Evolutionary conservation across 257 asterid genomes (phyloP), one percentile per base, ranked within the genome.

Genomic region (Fraxinus cuspidata): DNA sequence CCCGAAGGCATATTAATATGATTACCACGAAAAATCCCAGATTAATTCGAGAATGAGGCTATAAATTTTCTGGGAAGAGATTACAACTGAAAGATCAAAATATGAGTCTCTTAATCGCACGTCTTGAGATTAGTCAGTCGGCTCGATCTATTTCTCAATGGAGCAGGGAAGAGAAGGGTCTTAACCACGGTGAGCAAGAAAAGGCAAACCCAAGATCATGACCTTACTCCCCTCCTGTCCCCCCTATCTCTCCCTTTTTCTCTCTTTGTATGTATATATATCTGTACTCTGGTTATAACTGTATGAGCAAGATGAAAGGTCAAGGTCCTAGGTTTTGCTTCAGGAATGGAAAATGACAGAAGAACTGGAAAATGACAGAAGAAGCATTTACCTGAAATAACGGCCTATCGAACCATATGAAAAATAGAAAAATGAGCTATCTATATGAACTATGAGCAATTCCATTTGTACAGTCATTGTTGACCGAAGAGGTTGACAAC

Each of bases 141-240:
- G 53, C 12, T 44, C 0, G 34, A 31, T 31, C 34, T 49, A 16
- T 49, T 49, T 16, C 21, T 49, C 58, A 19, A 49, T 13, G 58
- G 53, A 6, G 19, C 56, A 47, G 3, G 18, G 58, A 13, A 49
- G 83, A 82, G 85, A 81, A 40, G 63, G 92, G 90, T 90, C 96
- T 88, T 84, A 94, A 85, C 76, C 88, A 56, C 77, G 82, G 85
- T 72, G 80, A 78, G 56, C 1, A 49, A 49, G 7, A 72, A 78
- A 67, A 82, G n/a, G 66, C 72, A 63, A 80, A 85, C 83, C 88
- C 87, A 37, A 81, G 92, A 92, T 89, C 91, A 86, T 88, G 92
- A 88, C 64, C 90, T 83, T 77, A 81, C 88, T 75, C 37, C 60
- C 56, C 38, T 12, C 44, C 38, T 47, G 35, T 12, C 31, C 32